Conservation (phyloP, 768 basidiomycete genomes). For the Amanita exitialis region DNA sequence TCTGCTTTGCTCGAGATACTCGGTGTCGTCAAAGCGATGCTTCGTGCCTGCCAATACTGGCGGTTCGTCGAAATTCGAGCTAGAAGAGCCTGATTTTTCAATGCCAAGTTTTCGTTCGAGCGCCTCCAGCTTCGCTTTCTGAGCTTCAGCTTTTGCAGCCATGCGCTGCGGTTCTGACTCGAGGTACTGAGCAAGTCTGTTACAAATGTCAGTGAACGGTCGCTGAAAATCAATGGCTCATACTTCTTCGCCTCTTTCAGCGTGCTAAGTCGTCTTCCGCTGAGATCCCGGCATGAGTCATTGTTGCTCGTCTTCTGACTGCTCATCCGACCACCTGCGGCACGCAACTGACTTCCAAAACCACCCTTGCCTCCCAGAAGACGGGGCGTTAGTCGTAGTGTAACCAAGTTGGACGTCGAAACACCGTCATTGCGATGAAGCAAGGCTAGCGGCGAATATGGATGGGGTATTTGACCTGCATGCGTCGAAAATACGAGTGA, state of each 20-base stretch:
- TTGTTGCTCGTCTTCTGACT: slow-evolving; percentile 93
- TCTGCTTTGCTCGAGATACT: slow-evolving; percentile 84
- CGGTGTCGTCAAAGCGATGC: slow-evolving; percentile 84
- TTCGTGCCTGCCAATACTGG: slow-evolving; percentile 63
- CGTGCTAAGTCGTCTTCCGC: slow-evolving; percentile 81
- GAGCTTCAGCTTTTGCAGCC: slow-evolving; percentile 67
- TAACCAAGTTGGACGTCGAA: slow-evolving; percentile 30
- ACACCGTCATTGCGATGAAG: slow-evolving; percentile 12
- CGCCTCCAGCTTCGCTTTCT: slow-evolving; percentile 74
- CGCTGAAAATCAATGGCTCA: slow-evolving; percentile 13
- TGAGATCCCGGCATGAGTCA: slow-evolving; percentile 90
- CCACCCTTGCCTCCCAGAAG: slow-evolving; percentile 93
- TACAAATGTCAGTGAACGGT: background rate
- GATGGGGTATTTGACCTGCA: slow-evolving; percentile 21
- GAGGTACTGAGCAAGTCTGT: slow-evolving; percentile 76
- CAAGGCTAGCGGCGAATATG: slow-evolving; percentile 16
- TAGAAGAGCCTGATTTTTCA: slow-evolving; percentile 17
- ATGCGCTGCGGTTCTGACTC: slow-evolving; percentile 76
- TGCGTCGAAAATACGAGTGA: slow-evolving; percentile 28
- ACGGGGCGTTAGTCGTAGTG: slow-evolving; percentile 63
- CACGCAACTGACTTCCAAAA: slow-evolving; percentile 92
- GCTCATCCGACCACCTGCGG: slow-evolving; percentile 96
- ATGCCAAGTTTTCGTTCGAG: slow-evolving; percentile 82
- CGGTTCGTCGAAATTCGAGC: slow-evolving; percentile 20
- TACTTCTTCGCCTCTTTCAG: slow-evolving; percentile 96